These are phyloP conservation scores for Euphorbia pulcherrima DNA, from an alignment of 345 rosid genomes.

Conservation along the genomic window DNA sequence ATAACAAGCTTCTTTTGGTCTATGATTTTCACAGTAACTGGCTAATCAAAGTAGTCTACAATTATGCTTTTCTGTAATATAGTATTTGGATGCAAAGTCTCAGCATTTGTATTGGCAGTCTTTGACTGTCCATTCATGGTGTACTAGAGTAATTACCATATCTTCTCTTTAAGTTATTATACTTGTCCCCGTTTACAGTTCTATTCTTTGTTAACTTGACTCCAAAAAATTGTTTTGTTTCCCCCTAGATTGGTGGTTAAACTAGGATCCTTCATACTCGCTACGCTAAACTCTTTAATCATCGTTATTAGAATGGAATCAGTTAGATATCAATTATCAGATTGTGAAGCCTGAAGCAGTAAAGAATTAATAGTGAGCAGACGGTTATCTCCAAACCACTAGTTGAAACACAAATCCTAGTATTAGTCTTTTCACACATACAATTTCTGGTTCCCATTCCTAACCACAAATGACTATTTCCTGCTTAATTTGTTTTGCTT, in stretches of 20 bases:
- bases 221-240: too few relatives aligned
- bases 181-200: neutral
- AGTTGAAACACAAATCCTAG: too few relatives aligned
- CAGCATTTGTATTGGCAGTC: neutral
- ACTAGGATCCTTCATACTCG: neutral
- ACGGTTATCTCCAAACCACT: too few relatives aligned
- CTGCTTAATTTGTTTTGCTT: too few relatives aligned
- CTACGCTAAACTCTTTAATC: neutral
- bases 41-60: neutral
- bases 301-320: neutral
- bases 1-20: slow-evolving; percentile 12
- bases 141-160: neutral
- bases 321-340: too few relatives aligned
- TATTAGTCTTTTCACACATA: too few relatives aligned
- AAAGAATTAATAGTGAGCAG: too few relatives aligned
- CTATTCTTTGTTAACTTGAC: neutral
- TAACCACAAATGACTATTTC: too few relatives aligned
- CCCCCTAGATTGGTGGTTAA: neutral
- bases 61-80: neutral
- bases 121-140: neutral
- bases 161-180: neutral
- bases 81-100: neutral
- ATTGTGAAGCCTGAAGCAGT: too few relatives aligned
- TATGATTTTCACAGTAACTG: neutral
- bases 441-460: too few relatives aligned